These are phyloP conservation scores for Boletus tylopilopsis DNA, from an alignment of 768 basidiomycete species.

Conservation along the genomic window DNA sequence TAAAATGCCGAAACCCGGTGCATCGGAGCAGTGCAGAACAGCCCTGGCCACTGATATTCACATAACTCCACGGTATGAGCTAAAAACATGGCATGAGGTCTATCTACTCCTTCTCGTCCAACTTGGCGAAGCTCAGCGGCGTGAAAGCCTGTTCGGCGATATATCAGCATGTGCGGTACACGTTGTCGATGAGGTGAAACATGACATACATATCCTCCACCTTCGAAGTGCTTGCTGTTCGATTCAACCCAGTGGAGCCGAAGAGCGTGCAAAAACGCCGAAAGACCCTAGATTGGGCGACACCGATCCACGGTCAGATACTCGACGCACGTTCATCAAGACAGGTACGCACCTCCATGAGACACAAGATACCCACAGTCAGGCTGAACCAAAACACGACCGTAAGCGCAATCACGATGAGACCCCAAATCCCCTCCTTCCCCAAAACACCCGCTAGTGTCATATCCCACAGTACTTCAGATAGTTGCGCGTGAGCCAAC, in stretches of 20 bases:
- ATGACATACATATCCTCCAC: conserved; percentile 77
- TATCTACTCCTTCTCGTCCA: conserved; percentile 36
- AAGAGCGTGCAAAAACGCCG: conserved; percentile 94
- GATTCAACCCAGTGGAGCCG: conserved; percentile 98
- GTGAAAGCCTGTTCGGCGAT: conserved; percentile 40
- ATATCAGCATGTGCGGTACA: conserved; percentile 27
- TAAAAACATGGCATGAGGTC: conserved; percentile 12
- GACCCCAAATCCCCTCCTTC: conserved; percentile 61
- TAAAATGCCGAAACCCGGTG: conserved; percentile 1
- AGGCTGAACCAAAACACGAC: conserved; percentile 72
- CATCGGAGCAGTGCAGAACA: conserved; percentile 6
- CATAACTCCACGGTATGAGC: conserved; percentile 6
- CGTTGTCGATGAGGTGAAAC: conserved; percentile 17
- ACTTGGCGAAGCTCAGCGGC: conserved; percentile 44
- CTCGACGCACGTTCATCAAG: conserved; percentile 15
- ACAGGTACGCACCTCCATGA: conserved; percentile 81
- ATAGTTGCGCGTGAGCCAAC: conserved; percentile 95
- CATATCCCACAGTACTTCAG: conserved; percentile 91
- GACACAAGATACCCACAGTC: conserved; percentile 77
- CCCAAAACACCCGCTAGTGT: conserved; percentile 63
- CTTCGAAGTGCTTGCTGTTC: conserved; percentile 94
- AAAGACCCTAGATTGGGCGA: conserved; percentile 62
- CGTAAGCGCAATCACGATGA: conserved; percentile 46
- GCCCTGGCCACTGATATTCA: conserved; percentile 14
- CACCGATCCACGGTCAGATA: conserved; percentile 7